Percentiles rank a stretch among this genome's conserved stretches.
phyloP scores from a whole-genome alignment of 2,329 filamentous ascomycete genomes.

The Helotiales sp. region DNA sequence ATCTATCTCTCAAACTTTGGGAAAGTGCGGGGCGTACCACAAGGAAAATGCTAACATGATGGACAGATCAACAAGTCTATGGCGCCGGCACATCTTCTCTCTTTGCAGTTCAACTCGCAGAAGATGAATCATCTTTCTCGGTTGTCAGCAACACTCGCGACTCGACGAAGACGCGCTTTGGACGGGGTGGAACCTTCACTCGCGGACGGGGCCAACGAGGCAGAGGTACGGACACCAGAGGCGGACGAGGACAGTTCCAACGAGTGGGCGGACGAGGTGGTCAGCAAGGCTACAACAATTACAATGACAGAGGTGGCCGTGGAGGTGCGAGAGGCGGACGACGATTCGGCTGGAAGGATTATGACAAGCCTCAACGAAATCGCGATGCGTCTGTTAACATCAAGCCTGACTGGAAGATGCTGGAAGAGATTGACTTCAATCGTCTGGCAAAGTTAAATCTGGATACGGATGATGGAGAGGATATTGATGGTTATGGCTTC shows the following conservation, averaged over 20 bases:
- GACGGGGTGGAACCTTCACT: constrained; percentile 87
- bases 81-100: constrained; percentile 82
- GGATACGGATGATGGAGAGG: constrained; percentile 91
- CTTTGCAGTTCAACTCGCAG: constrained; percentile 87
- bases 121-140: constrained; percentile 97
- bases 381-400: constrained; percentile 95
- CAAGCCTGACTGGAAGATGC: constrained; percentile 90
- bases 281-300: constrained; percentile 63
- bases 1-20: background rate
- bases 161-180: constrained; percentile 80
- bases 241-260: constrained; percentile 63
- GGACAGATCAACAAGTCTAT: constrained; percentile 90
- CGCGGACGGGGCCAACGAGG: constrained; percentile 72
- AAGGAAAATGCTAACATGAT: constrained; percentile 6
- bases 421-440: constrained; percentile 99
- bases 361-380: constrained; percentile 95
- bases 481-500: constrained; percentile 94
- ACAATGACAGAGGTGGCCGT: constrained; percentile 69
- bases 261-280: constrained; percentile 71
- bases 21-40: constrained; percentile 2
- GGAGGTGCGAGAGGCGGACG: constrained; percentile 74
- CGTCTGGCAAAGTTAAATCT: constrained; percentile 93
- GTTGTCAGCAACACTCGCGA: constrained; percentile 95
- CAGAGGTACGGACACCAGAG: constrained; percentile 69
- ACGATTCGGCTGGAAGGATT: constrained; percentile 97